Percentiles rank a stretch among this genome's conserved stretches.
These are phyloP conservation scores for Dalbergia cultrata DNA, from an alignment of 306 rosid genomes.

Conservation along the genomic window DNA sequence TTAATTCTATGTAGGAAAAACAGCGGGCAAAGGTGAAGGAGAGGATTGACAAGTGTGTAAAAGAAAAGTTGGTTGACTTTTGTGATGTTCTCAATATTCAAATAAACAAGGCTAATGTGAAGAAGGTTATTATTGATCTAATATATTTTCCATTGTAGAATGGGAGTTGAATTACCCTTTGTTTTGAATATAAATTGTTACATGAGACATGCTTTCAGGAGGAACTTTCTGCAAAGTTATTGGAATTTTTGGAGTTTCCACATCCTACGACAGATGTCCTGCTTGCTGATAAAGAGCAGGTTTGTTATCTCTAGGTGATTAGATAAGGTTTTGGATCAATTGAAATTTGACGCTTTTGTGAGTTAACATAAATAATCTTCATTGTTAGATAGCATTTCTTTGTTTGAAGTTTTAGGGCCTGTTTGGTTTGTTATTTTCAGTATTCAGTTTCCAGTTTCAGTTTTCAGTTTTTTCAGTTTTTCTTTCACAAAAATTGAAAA, in stretches of 20 bases:
- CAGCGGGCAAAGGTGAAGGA: constrained; percentile 84
- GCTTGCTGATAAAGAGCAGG: constrained; percentile 92
- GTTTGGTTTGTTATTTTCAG: too few relatives aligned
- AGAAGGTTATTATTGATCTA: constrained; percentile 66
- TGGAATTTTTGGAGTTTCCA: constrained; percentile 95
- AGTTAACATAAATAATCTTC: constrained; percentile 1
- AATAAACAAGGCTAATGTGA: constrained; percentile 65
- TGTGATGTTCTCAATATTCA: constrained; percentile 93
- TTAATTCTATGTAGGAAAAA: constrained; percentile 68
- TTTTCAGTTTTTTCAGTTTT: too few relatives aligned
- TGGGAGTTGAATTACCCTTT: background rate
- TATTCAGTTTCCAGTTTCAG: too few relatives aligned
- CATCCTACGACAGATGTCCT: constrained; percentile 86
- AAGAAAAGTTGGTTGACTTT: constrained; percentile 86
- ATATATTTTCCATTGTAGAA: background rate
- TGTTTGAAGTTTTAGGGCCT: background rate
- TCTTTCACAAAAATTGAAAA: too few relatives aligned
- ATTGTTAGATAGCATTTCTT: constrained; percentile 10
- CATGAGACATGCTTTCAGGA: constrained; percentile 65
- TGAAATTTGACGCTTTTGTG: background rate
- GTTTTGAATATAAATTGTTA: constrained; percentile 10
- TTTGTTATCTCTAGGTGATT: constrained; percentile 39
- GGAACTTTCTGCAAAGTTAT: constrained; percentile 80
- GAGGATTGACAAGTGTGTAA: constrained; percentile 89
- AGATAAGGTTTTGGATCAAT: background rate